phyloP scores from a whole-genome alignment of 768 basidiomycete genomes.

The Crucibulum laeve region DNA sequence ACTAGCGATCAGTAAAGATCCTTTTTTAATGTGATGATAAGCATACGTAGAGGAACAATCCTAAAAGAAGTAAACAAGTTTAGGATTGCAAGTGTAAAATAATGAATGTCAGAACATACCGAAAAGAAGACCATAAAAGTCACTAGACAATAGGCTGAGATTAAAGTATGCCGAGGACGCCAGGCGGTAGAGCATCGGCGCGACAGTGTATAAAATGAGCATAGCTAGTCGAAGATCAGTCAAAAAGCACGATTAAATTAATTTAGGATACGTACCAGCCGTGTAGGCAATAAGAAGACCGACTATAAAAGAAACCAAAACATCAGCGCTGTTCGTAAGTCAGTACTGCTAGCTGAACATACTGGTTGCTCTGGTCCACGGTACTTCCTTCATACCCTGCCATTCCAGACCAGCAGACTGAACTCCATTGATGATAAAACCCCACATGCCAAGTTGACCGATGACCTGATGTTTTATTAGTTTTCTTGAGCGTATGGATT shows the following conservation, averaged over 20 bases:
- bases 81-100: slow-evolving; percentile 3
- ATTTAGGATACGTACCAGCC: slow-evolving; percentile 20
- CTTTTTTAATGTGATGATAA: not conserved
- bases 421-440: slow-evolving; percentile 71
- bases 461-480: slow-evolving; percentile 49
- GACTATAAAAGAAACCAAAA: slow-evolving; percentile 21
- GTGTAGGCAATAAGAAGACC: slow-evolving; percentile 40
- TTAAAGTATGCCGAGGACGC: slow-evolving; percentile 87
- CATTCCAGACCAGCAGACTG: slow-evolving; percentile 78
- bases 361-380: slow-evolving; percentile 75
- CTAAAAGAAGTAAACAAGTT: slow-evolving; percentile 18
- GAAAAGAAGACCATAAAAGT: slow-evolving; percentile 85
- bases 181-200: slow-evolving; percentile 81
- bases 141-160: slow-evolving; percentile 79
- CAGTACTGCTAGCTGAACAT: slow-evolving; percentile 17
- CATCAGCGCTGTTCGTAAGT: slow-evolving; percentile 1
- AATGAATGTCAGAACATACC: slow-evolving; percentile 30
- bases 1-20: not conserved
- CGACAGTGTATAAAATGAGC: slow-evolving; percentile 81
- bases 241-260: slow-evolving; percentile 2
- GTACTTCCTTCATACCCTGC: slow-evolving; percentile 53
- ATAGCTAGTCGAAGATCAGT: slow-evolving; percentile 45
- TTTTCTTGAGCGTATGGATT: not conserved
- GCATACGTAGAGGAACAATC: slow-evolving; percentile 49
- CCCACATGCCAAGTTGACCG: slow-evolving; percentile 85